These are phyloP conservation scores for Pseudogymnoascus sp. DNA, from an alignment of 2,329 filamentous ascomycete species.

Conservation along the genomic window DNA sequence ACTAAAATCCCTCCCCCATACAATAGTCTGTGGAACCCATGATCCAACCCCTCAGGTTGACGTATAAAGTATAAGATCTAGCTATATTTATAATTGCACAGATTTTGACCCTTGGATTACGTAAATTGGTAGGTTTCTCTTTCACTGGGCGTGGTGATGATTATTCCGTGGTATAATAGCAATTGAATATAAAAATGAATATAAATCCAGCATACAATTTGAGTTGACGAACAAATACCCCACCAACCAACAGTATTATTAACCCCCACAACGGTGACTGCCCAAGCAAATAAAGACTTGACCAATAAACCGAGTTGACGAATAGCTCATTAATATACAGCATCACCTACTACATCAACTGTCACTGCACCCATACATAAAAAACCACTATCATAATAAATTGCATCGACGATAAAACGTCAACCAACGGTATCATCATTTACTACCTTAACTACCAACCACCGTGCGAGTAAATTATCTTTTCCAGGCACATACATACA, in stretches of 20 bases:
- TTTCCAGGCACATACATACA: slow-evolving; percentile 4
- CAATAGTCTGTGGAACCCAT: no score
- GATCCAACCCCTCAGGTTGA: not conserved
- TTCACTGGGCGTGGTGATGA: not conserved
- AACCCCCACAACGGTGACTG: no score
- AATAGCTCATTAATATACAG: not conserved
- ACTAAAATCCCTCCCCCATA: no score
- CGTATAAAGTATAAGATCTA: not conserved
- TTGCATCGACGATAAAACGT: slow-evolving; percentile 3
- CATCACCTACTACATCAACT: not conserved
- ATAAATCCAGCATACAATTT: not conserved
- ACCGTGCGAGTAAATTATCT: not conserved
- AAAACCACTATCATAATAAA: not conserved
- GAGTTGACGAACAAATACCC: not conserved
- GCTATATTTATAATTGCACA: not conserved
- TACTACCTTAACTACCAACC: slow-evolving; percentile 7
- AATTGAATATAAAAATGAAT: not conserved
- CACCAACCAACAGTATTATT: no score
- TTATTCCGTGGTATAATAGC: not conserved
- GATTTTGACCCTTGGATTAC: not conserved
- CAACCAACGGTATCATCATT: slow-evolving; percentile 4
- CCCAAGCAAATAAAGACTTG: no score
- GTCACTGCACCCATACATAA: not conserved
- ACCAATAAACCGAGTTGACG: not conserved
- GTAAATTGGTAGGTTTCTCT: not conserved